Evolutionary conservation across 495 filamentous ascomycete genomes (phyloP).

Genomic region (Penicillium paradoxum): DNA sequence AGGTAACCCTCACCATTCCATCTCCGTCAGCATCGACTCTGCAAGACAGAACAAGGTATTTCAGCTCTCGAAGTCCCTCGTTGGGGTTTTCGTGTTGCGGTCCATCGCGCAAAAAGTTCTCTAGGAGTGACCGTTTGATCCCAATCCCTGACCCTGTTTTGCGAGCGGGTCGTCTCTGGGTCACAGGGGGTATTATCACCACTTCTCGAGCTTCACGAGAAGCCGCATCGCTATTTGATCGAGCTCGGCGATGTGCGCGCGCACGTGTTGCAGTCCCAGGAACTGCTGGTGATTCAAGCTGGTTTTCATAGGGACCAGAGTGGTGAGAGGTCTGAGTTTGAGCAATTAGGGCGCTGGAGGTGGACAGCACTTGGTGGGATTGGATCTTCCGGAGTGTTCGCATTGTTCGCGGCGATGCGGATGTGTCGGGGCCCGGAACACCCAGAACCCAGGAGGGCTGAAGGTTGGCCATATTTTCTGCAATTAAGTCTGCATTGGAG

Average conservation of each 20-base stretch:
- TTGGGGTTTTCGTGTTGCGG: conserved; percentile 63
- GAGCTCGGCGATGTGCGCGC: conserved; percentile 48
- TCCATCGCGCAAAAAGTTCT: conserved; percentile 63
- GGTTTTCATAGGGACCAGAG: conserved; percentile 16
- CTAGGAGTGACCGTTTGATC: conserved; percentile 56
- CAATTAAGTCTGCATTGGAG: conserved; percentile 9
- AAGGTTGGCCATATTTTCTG: conserved; percentile 21
- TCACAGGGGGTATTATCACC: conserved; percentile 28
- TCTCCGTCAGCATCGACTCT: conserved; percentile 78
- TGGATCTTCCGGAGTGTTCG: conserved; percentile 50
- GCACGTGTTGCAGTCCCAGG: conserved; percentile 20
- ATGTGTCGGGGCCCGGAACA: conserved; percentile 27
- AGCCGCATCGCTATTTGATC: conserved; percentile 71
- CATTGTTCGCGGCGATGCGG: conserved; percentile 44
- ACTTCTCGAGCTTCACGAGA: conserved; percentile 35
- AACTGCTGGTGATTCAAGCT: conserved; percentile 18
- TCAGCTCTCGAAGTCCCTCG: conserved; percentile 65
- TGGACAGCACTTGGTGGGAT: conserved; percentile 47
- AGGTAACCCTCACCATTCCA: conserved; percentile 65
- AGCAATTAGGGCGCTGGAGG: conserved; percentile 25
- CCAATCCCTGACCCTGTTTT: conserved; percentile 53
- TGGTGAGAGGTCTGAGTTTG: conserved; percentile 39
- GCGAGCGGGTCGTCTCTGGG: conserved; percentile 46
- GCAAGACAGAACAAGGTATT: conserved; percentile 70
- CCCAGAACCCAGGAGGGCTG: conserved; percentile 27